Conservation (phyloP, 345 rosid genomes). For the Citrus mangshanensis region DNA sequence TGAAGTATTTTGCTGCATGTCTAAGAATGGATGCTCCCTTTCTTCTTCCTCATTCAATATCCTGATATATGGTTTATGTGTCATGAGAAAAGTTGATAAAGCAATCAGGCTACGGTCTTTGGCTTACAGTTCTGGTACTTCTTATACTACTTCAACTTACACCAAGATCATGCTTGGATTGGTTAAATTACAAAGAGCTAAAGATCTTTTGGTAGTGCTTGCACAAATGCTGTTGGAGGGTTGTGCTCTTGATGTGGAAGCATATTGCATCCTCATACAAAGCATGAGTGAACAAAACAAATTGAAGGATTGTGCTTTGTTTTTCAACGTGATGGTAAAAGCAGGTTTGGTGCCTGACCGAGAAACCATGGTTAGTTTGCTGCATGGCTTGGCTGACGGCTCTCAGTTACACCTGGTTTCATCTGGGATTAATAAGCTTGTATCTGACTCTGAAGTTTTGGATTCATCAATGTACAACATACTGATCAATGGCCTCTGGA, state of each 20-base stretch:
- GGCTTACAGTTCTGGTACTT: slow-evolving; percentile 31
- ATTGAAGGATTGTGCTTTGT: slow-evolving; percentile 30
- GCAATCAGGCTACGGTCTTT: slow-evolving; percentile 34
- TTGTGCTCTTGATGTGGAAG: slow-evolving; percentile 31
- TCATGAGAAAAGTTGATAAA: slow-evolving; percentile 33
- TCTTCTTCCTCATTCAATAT: slow-evolving; percentile 26
- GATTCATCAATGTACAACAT: slow-evolving; percentile 31
- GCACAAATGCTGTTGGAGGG: slow-evolving; percentile 42
- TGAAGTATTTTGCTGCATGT: slow-evolving; percentile 44
- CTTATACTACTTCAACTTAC: slow-evolving; percentile 27
- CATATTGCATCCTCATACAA: slow-evolving; percentile 38
- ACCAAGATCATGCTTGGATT: slow-evolving; percentile 34
- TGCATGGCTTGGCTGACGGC: slow-evolving; percentile 26
- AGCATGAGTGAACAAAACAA: slow-evolving; percentile 27
- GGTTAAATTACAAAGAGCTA: slow-evolving; percentile 20
- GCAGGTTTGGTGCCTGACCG: slow-evolving; percentile 39
- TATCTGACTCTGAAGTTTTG: slow-evolving; percentile 18
- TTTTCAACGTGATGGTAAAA: slow-evolving; percentile 37
- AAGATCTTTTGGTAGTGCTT: slow-evolving; percentile 24
- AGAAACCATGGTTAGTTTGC: slow-evolving; percentile 19
- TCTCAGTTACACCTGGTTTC: slow-evolving; percentile 27
- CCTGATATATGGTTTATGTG: slow-evolving; percentile 32
- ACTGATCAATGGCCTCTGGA: slow-evolving; percentile 42
- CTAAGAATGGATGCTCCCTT: slow-evolving; percentile 31
- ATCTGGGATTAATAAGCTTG: slow-evolving; percentile 23